A percentile compares a stretch with the other conserved stretches of the same genome.
phyloP scores from a whole-genome alignment of 108 stramenopile genomes.

The Skeletonema potamos region DNA sequence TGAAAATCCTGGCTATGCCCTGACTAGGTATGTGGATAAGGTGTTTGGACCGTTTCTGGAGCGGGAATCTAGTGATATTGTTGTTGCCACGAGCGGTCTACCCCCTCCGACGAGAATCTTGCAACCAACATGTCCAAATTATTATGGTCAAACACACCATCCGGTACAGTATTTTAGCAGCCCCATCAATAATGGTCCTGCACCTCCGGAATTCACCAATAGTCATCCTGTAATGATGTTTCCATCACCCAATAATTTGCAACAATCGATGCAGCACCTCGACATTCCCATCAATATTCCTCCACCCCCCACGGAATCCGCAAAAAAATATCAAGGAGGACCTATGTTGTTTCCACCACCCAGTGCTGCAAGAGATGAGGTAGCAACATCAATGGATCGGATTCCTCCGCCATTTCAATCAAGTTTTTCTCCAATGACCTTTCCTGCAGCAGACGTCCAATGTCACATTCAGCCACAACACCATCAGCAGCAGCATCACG shows the following conservation, averaged over 20 bases:
- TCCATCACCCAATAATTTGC: not conserved
- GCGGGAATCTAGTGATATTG: constrained; percentile 4
- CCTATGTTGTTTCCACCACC: not conserved
- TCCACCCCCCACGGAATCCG: not conserved
- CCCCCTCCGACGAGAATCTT: not conserved
- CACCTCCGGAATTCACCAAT: not conserved
- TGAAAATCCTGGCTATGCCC: constrained; percentile 26
- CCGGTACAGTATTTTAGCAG: not conserved
- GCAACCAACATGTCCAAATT: not conserved
- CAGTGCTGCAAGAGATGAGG: not conserved
- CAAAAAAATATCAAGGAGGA: not conserved
- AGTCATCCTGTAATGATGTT: not conserved
- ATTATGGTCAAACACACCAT: not conserved
- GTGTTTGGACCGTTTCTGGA: constrained; percentile 34
- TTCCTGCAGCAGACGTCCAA: not conserved
- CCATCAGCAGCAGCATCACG: not conserved
- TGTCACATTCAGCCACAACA: not conserved
- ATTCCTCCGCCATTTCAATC: not conserved
- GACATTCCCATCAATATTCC: not conserved
- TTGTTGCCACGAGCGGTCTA: not conserved
- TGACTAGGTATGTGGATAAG: constrained; percentile 21
- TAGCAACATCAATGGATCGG: not conserved
- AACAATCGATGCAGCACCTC: not conserved
- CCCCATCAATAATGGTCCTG: not conserved
- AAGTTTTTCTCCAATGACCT: not conserved